Evolutionary conservation across 345 rosid genomes (phyloP).

Genomic region (Ailanthus altissimus): DNA sequence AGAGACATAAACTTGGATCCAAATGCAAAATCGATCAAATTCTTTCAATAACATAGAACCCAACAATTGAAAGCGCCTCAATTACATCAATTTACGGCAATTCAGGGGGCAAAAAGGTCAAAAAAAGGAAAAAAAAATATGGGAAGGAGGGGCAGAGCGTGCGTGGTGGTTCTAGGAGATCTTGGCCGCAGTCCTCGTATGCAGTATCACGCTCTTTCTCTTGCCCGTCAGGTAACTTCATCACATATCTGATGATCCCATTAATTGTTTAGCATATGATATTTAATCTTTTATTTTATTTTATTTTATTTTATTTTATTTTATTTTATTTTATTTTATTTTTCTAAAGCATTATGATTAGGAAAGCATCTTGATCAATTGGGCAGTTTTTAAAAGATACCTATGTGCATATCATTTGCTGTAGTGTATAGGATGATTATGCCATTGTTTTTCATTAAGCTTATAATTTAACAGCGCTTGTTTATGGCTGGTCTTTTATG

Average conservation of each 20-base stretch:
- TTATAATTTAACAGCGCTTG: neutral
- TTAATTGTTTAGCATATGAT: neutral
- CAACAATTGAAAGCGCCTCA: too few relatives aligned
- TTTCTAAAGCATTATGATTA: too few relatives aligned
- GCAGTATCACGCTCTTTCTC: constrained; percentile 97
- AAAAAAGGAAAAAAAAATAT: constrained; percentile 29
- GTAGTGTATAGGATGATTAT: too few relatives aligned
- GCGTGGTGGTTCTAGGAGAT: constrained; percentile 93
- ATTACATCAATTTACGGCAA: too few relatives aligned
- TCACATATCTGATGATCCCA: too few relatives aligned
- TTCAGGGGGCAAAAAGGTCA: neutral
- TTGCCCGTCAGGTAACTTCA: constrained; percentile 72
- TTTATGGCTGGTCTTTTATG: neutral
- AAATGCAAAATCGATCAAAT: too few relatives aligned
- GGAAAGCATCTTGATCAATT: neutral
- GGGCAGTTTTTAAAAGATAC: too few relatives aligned
- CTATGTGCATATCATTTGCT: neutral
- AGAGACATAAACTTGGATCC: too few relatives aligned
- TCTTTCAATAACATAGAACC: too few relatives aligned
- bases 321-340: neutral
- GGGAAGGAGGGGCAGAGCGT: constrained; percentile 77
- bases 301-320: neutral
- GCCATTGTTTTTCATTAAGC: neutral
- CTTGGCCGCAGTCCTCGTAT: constrained; percentile 98
- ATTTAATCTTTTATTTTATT: neutral